phyloP scores from a whole-genome alignment of 2,329 filamentous ascomycete species.

The Monilinia vaccinii-corymbosi region DNA sequence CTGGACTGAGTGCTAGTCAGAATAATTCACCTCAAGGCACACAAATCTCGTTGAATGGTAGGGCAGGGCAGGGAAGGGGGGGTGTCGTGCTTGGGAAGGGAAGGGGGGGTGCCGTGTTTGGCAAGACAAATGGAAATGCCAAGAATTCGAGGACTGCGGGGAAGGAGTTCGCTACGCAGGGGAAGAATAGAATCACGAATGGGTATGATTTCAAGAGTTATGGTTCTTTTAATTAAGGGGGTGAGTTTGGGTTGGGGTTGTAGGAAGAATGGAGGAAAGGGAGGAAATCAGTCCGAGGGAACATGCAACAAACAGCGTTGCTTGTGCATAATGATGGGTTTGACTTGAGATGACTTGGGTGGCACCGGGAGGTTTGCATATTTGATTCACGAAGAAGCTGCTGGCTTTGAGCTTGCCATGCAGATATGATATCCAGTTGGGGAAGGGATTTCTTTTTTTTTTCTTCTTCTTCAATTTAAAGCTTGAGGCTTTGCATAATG shows the following conservation, averaged over 20 bases:
- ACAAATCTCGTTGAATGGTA: slow-evolving; percentile 1
- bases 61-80: background rate
- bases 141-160: slow-evolving; percentile 7
- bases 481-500: background rate
- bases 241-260: background rate
- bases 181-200: slow-evolving; percentile 4
- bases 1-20: background rate
- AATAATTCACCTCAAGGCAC: background rate
- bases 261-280: background rate
- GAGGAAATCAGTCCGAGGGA: background rate
- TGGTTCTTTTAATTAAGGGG: slow-evolving; percentile 1
- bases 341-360: background rate
- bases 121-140: background rate
- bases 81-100: background rate
- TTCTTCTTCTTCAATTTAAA: background rate
- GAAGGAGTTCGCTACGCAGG: slow-evolving; percentile 7
- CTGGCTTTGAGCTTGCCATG: background rate
- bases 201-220: slow-evolving; percentile 7
- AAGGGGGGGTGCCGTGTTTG: background rate
- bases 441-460: background rate
- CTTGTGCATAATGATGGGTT: background rate
- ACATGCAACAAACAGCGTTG: background rate
- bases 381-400: background rate
- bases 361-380: background rate
- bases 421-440: slow-evolving; percentile 1